Percentiles rank a stretch among this genome's conserved stretches.
Conservation (phyloP, 1,284 basidiomycete species). For the Flammula alnicola region DNA sequence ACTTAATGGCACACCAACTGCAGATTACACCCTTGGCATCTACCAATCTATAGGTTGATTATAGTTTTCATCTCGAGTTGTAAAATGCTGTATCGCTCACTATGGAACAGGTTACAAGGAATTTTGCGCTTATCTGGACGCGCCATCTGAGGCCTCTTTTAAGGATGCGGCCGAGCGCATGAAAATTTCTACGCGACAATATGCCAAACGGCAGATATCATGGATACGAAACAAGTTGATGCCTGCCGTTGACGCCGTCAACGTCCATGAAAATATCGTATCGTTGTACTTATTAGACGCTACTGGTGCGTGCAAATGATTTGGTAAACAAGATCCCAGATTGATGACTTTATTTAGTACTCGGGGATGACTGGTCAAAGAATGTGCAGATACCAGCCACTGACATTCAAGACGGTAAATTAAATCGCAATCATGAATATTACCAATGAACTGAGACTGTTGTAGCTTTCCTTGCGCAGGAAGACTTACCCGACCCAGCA, state of each 20-base stretch:
- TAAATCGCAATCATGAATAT: neutral
- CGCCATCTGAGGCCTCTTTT: constrained; percentile 52
- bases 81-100: neutral
- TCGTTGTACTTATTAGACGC: constrained; percentile 77
- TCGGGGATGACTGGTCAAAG: constrained; percentile 62
- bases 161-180: constrained; percentile 73
- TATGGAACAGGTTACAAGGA: constrained; percentile 81
- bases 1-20: constrained; percentile 21
- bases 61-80: neutral
- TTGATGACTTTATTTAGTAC: constrained; percentile 28
- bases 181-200: constrained; percentile 89
- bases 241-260: constrained; percentile 68
- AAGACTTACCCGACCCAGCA: constrained; percentile 60
- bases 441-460: neutral
- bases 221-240: constrained; percentile 95
- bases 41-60: constrained; percentile 90
- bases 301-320: constrained; percentile 53
- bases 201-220: constrained; percentile 89
- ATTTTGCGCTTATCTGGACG: constrained; percentile 71
- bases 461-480: constrained; percentile 63
- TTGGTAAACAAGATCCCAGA: constrained; percentile 5
- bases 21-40: constrained; percentile 81
- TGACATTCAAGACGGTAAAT: constrained; percentile 54
- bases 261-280: constrained; percentile 42
- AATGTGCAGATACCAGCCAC: constrained; percentile 58